Evolutionary conservation across 306 rosid species (phyloP).

Genomic region (Cucurbita argyrosperma): DNA sequence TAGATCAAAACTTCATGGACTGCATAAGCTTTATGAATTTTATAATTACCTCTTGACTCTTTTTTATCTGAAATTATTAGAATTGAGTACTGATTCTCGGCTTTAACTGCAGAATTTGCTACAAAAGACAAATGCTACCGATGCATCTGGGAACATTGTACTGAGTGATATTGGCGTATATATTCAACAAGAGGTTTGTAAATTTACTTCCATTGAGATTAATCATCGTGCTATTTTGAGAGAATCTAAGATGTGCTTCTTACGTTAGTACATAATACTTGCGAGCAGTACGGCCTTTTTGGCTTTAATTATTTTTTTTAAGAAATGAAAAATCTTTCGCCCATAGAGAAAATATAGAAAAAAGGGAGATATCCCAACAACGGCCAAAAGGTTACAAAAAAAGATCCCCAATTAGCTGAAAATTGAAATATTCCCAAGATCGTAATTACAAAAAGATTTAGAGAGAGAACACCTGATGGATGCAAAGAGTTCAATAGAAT

Average conservation of each 20-base stretch:
- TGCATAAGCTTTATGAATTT: neutral
- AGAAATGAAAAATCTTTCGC: no score
- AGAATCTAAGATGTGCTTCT: neutral
- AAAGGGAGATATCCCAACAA: no score
- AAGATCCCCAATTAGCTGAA: no score
- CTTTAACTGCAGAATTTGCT: slow-evolving; percentile 55
- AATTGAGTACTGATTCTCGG: slow-evolving; percentile 7
- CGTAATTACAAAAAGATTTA: no score
- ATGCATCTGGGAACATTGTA: slow-evolving; percentile 85
- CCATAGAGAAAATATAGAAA: no score
- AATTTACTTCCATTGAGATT: slow-evolving; percentile 1
- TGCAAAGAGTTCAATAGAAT: neutral
- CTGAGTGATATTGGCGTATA: slow-evolving; percentile 80
- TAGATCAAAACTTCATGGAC: neutral
- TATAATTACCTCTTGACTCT: neutral
- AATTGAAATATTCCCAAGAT: no score
- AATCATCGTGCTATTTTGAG: neutral
- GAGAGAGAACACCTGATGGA: neutral
- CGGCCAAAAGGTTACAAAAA: no score
- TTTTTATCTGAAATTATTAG: neutral
- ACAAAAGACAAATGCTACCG: slow-evolving; percentile 75
- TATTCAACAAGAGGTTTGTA: slow-evolving; percentile 92
- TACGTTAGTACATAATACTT: neutral
- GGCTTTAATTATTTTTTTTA: neutral
- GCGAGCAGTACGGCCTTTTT: neutral